Conservation (phyloP, 352 stramenopile species). For the Phytophthora kernoviae region DNA sequence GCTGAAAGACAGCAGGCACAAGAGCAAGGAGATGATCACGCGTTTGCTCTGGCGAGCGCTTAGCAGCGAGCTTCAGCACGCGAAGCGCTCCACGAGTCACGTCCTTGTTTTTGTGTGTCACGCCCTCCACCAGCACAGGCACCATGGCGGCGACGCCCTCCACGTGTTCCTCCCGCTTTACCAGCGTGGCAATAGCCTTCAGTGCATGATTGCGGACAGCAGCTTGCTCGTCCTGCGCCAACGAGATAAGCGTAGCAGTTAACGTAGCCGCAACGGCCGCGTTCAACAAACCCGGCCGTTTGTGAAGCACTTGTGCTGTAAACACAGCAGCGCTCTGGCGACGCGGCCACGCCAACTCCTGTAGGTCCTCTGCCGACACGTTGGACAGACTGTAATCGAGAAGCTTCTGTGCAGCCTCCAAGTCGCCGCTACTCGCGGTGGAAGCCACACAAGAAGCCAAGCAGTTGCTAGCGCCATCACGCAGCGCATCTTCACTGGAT, state of each 20-base stretch:
- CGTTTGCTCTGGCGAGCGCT: slow-evolving; percentile 62
- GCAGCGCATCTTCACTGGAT: slow-evolving; percentile 63
- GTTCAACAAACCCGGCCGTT: slow-evolving; percentile 44
- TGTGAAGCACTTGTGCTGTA: slow-evolving; percentile 52
- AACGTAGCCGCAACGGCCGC: slow-evolving; percentile 30
- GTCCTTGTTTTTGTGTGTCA: slow-evolving; percentile 83
- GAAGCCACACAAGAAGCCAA: slow-evolving; percentile 62
- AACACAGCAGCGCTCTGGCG: slow-evolving; percentile 74
- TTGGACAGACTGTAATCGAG: slow-evolving; percentile 56
- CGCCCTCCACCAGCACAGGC: slow-evolving; percentile 59
- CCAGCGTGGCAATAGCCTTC: slow-evolving; percentile 53
- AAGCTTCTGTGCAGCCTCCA: slow-evolving; percentile 37
- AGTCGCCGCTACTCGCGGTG: slow-evolving; percentile 43
- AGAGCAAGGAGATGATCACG: slow-evolving; percentile 60
- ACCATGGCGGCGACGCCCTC: slow-evolving; percentile 46
- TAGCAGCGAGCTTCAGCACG: slow-evolving; percentile 76
- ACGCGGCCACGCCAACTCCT: slow-evolving; percentile 51
- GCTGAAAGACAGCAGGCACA: slow-evolving; percentile 79
- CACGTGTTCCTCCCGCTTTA: slow-evolving; percentile 53
- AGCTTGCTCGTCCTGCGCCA: slow-evolving; percentile 72
- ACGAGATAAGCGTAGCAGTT: slow-evolving; percentile 34
- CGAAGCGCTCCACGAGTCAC: slow-evolving; percentile 72
- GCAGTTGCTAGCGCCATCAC: slow-evolving; percentile 70
- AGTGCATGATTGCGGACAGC: slow-evolving; percentile 62
- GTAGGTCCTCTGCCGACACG: slow-evolving; percentile 39